A percentile compares a stretch with the other conserved stretches of the same genome.
Evolutionary conservation across 352 stramenopile genomes (phyloP).

Genomic region (Phytophthora rubi): DNA sequence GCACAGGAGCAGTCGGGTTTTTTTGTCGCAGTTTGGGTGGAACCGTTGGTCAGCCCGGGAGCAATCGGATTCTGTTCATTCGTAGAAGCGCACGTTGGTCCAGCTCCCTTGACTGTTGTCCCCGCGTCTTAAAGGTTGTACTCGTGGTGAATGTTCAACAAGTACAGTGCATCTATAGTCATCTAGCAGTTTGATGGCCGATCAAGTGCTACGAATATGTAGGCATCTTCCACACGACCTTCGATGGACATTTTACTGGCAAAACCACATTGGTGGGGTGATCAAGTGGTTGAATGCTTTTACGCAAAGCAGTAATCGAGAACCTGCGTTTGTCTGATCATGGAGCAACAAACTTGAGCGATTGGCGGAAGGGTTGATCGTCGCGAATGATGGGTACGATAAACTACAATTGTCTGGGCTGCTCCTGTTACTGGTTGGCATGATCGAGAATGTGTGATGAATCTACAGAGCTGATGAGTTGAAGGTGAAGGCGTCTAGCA

Average conservation of each 20-base stretch:
- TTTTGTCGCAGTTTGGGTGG: slow-evolving; percentile 15
- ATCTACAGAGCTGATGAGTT: slow-evolving; percentile 15
- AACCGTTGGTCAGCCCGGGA: background rate
- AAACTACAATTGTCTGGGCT: slow-evolving; percentile 35
- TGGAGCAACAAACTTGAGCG: slow-evolving; percentile 15
- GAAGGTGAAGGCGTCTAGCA: slow-evolving; percentile 24
- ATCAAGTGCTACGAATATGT: background rate
- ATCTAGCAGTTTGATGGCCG: background rate
- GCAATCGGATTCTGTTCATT: background rate
- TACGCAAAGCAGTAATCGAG: slow-evolving; percentile 7
- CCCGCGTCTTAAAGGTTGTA: background rate
- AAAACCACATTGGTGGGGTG: background rate
- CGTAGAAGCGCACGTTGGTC: background rate
- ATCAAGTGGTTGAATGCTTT: slow-evolving; percentile 2
- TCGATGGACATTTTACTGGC: background rate
- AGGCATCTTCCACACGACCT: background rate
- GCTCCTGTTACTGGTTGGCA: slow-evolving; percentile 26
- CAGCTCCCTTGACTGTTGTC: background rate
- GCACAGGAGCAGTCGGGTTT: slow-evolving; percentile 1
- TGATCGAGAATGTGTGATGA: slow-evolving; percentile 19
- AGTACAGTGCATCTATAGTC: background rate
- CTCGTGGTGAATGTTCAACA: background rate
- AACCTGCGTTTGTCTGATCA: slow-evolving; percentile 13
- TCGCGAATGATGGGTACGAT: slow-evolving; percentile 25
- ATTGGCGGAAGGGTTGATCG: slow-evolving; percentile 20